Base-by-base conservation (phyloP, 1,139 yeast species). In the Zygoascus hellenicus region DNA sequence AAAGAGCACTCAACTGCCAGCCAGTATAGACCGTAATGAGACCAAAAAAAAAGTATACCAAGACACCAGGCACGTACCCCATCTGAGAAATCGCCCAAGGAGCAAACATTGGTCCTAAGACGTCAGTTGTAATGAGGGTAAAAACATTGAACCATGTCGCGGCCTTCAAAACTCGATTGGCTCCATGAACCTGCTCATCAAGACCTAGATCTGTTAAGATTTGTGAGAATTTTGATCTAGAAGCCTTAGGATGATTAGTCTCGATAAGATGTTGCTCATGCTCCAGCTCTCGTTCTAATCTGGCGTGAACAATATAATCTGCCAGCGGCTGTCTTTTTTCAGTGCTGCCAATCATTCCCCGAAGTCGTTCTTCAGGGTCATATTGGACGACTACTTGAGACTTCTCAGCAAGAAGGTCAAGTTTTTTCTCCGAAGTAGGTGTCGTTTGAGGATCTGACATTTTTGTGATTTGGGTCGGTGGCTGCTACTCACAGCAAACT, bases 91-190 rank as follows among this genome's bases (percentile, higher is more conserved):
- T 60, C 9, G 75, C 71, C 51, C 68, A 71, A 3, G 76, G 76
- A 14, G 75, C 74, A 44, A 66, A 61, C 13, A 68, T 61, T 15
- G 76, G 76, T 16, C 76, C 76, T 35, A 72, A 62, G 44, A 72
- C 71, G 60, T 72, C 76, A 2, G 76, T 71, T 13, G 76, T 71
- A 47, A 72, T 72, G 37, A 72, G 60, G 53, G 64, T 71, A 57
- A 72, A 71, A 9, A 71, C 73, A 2, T 72, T 62, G 48, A 63
- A 58, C 60, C 65, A 60, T 16, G 65, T 55, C 3, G 70, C 69
- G 22, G 61, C 56, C 35, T 69, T 57, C 11, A 65, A 50, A 50
- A 59, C 54, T 46, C 64, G 58, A 53, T 61, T 63, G 22, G 68
- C 62, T 26, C 59, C 34, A 14, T 37, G 28, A 5, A 30, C 53